Base-by-base conservation (phyloP, 2,329 filamentous ascomycete species). In the Fusarium cyanostomum region DNA sequence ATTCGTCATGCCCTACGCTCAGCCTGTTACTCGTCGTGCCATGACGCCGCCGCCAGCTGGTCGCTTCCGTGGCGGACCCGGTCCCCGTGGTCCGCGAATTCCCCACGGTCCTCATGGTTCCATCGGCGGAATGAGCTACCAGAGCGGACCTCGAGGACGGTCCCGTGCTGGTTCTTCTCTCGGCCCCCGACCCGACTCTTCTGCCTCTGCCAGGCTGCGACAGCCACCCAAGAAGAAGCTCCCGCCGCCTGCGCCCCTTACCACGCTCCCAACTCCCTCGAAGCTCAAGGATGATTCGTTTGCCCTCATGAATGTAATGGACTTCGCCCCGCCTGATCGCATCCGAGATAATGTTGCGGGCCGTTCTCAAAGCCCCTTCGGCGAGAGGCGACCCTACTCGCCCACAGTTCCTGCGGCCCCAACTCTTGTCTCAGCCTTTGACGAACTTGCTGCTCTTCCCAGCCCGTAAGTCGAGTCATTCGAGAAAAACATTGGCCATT, bases 21-120 rank as follows among this genome's bases (percentile, higher is more conserved):
- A 97, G 76, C 92, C 92, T 10, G 86, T 96, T 13, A 89, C 87
- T 63, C 91, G 94, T 69, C 91, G 94, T 71, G 94, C 94, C 49
- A 97, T 98, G 94, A 98, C 94, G 16, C 94, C 94, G 49, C 94
- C 94, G 15, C 94, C 94, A 2, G 81, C 81, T 45, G 81, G 81
- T 42, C 77, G 83, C 42, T 77, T 80, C 72, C 78, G 79, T 4
- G 75, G 75, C 21, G 74, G 73, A 9, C 72, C 73, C 16, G 69
- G 72, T 5, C 70, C 73, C 45, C 69, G 70, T 21, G 62, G 61
- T 8, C 65, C 68, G 61, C 52, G 51, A n/a, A 59, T 55, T 15
- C 76, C 73, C 44, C 79, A 78, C 34, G 79, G 79, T 8, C 76
- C 73, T 49, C 77, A 82, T 53, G 82, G 83, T 24, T 85, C 83